Evolutionary conservation across 768 basidiomycete genomes (phyloP).

Genomic region (Chalciporus piperatus): DNA sequence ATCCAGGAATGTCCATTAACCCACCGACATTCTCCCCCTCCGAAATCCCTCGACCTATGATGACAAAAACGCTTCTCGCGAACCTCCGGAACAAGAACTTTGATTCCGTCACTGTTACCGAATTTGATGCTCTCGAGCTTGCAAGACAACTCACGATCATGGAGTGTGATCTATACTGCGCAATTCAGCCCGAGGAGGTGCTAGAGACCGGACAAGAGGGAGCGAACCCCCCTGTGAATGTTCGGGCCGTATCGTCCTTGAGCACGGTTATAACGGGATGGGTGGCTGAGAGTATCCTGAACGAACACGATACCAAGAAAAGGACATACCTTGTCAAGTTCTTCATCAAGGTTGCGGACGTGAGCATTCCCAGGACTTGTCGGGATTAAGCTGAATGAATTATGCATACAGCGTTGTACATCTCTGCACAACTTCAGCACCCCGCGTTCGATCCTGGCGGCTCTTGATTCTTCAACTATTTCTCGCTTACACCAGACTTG

Average conservation of each 20-base stretch:
- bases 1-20: conserved; percentile 73
- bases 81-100: conserved; percentile 67
- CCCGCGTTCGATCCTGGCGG: conserved; percentile 87
- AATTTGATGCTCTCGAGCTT: conserved; percentile 90
- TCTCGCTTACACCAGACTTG: conserved; percentile 90
- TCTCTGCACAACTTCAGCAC: conserved; percentile 88
- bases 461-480: conserved; percentile 94
- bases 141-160: conserved; percentile 92
- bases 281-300: conserved; percentile 92
- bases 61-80: conserved; percentile 75
- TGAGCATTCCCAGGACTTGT: conserved; percentile 39
- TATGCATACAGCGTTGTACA: conserved; percentile 67
- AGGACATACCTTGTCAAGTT: conserved; percentile 78
- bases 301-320: conserved; percentile 86
- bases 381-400: conserved; percentile 7
- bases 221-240: conserved; percentile 58
- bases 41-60: conserved; percentile 82
- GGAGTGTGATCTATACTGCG: conserved; percentile 86
- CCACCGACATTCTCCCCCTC: conserved; percentile 49
- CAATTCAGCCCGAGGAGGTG: conserved; percentile 85
- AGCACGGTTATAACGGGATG: conserved; percentile 94
- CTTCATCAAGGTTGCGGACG: conserved; percentile 91
- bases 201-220: conserved; percentile 79
- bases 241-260: conserved; percentile 81
- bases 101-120: conserved; percentile 65